phyloP scores from a whole-genome alignment of 345 rosid genomes.

The Ricinus communis region DNA sequence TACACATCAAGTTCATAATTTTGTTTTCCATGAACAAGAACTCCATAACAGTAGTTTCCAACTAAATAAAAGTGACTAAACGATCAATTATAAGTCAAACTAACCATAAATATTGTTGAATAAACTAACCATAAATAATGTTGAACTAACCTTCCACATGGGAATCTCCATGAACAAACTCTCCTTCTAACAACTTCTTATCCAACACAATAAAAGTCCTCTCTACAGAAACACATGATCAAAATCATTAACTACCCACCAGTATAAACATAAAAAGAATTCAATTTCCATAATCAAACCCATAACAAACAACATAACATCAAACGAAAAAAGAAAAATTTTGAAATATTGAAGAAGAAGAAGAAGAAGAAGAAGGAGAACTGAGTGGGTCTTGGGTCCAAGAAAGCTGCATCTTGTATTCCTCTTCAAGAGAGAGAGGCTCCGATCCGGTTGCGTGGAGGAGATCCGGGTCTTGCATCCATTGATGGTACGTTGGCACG shows the following conservation, averaged over 20 bases:
- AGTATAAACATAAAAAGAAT: background rate
- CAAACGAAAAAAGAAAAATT: background rate
- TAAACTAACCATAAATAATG: background rate
- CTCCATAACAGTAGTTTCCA: background rate
- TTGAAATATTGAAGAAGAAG: background rate
- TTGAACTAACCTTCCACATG: slow-evolving; percentile 61
- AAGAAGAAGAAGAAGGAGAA: slow-evolving; percentile 23
- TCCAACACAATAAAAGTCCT: slow-evolving; percentile 84
- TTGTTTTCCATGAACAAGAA: background rate
- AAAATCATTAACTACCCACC: slow-evolving; percentile 11
- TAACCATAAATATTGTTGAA: background rate
- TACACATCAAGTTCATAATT: background rate
- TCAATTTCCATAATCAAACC: background rate
- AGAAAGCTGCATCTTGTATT: slow-evolving; percentile 77
- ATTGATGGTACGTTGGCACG: slow-evolving; percentile 73
- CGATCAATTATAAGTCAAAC: background rate
- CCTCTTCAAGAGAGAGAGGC: slow-evolving; percentile 78
- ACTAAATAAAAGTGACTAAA: background rate
- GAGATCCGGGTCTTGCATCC: slow-evolving; percentile 89
- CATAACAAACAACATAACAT: background rate
- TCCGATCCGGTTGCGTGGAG: slow-evolving; percentile 90
- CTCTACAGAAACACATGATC: slow-evolving; percentile 48
- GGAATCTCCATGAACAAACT: slow-evolving; percentile 60
- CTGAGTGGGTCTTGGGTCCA: slow-evolving; percentile 94
- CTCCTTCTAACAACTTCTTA: slow-evolving; percentile 57